Evolutionary conservation across 164 flowering plant genomes (phyloP).

Genomic region (Vitis cinerea): DNA sequence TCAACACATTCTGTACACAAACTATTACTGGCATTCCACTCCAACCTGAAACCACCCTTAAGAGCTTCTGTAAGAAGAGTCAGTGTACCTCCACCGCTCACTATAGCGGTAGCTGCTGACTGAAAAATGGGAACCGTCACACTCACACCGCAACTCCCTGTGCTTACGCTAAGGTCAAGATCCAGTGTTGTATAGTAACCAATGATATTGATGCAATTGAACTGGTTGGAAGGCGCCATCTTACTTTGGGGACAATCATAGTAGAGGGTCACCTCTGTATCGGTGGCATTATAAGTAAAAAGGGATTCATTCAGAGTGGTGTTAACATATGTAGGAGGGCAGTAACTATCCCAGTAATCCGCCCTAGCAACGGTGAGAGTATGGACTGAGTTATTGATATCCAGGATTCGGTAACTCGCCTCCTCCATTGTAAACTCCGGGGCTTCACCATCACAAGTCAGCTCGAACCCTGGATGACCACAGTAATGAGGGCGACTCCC

Average conservation of each 20-base stretch:
- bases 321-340: constrained; percentile 8
- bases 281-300: constrained; percentile 5
- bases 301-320: constrained; percentile 12
- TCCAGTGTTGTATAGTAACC: constrained; percentile 8
- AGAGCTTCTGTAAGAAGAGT: constrained; percentile 10
- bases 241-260: constrained; percentile 10
- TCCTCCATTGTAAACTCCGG: constrained; percentile 11
- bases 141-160: too few relatives aligned
- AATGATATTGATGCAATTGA: constrained; percentile 2
- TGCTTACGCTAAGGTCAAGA: too few relatives aligned
- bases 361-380: constrained; percentile 25
- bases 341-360: constrained; percentile 21
- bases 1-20: constrained; percentile 18
- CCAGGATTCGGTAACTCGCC: constrained; percentile 20
- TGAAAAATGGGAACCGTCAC: constrained; percentile 15
- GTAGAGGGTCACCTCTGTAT: constrained; percentile 22
- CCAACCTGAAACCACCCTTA: constrained; percentile 30
- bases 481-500: constrained; percentile 16
- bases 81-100: not conserved
- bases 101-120: constrained; percentile 1
- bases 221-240: not conserved
- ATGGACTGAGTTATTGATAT: not conserved
- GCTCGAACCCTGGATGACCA: constrained; percentile 23
- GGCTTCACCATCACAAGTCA: constrained; percentile 10
- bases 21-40: constrained; percentile 25